These are phyloP conservation scores for Solanum verrucosum DNA, from an alignment of 257 asterid genomes.

Conservation along the genomic window DNA sequence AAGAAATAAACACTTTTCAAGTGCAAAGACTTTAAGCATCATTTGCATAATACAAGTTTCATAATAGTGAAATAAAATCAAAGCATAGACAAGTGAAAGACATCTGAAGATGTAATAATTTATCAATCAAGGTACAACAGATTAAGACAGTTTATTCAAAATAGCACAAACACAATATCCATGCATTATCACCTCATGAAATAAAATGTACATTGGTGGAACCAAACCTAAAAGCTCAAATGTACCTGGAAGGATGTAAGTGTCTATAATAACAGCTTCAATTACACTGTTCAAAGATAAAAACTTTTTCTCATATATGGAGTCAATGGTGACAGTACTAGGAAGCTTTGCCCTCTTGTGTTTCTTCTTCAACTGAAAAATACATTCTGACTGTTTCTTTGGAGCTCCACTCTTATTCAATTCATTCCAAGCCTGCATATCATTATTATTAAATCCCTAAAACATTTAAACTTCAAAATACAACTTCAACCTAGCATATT, in stretches of 20 bases:
- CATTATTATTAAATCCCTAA: background rate
- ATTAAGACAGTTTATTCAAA: background rate
- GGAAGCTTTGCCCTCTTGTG: slow-evolving; percentile 65
- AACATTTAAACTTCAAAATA: background rate
- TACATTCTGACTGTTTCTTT: slow-evolving; percentile 53
- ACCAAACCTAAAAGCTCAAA: background rate
- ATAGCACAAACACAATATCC: background rate
- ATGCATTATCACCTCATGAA: background rate
- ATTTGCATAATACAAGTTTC: background rate
- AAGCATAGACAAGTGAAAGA: background rate
- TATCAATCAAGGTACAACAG: background rate
- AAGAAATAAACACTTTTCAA: background rate
- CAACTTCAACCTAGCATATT: background rate
- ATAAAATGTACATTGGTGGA: background rate
- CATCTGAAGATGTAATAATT: background rate
- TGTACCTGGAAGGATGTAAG: slow-evolving; percentile 77
- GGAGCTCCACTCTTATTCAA: slow-evolving; percentile 70
- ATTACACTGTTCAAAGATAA: slow-evolving; percentile 68
- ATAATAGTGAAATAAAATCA: background rate
- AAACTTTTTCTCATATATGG: slow-evolving; percentile 74
- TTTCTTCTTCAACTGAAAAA: slow-evolving; percentile 51
- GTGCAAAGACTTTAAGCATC: background rate
- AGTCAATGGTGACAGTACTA: slow-evolving; percentile 66
- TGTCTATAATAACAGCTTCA: slow-evolving; percentile 77
- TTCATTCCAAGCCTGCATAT: slow-evolving; percentile 83